Evolutionary conservation across 257 asterid species (phyloP).

Genomic region (Craterostigma plantagineum): DNA sequence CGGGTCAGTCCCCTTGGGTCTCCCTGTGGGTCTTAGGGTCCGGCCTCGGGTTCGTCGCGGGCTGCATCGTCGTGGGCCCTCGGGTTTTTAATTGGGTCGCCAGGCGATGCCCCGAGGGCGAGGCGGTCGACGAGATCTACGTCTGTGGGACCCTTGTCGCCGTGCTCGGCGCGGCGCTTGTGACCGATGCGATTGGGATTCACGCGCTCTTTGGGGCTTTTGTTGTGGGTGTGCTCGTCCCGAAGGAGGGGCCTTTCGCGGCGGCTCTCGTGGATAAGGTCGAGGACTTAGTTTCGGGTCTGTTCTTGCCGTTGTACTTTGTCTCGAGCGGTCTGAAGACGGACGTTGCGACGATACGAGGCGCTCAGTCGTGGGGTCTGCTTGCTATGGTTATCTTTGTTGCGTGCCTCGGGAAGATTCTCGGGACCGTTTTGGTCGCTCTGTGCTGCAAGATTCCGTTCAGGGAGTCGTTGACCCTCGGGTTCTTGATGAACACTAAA

Average conservation of each 20-base stretch:
- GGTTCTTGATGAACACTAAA: no score
- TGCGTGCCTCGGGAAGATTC: no score
- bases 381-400: no score
- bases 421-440: no score
- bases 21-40: neutral
- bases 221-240: neutral
- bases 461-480: no score
- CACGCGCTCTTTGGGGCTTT: slow-evolving; percentile 2
- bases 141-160: neutral
- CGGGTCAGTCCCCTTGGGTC: neutral
- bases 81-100: neutral
- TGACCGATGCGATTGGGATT: neutral
- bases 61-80: neutral
- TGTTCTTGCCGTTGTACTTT: no score
- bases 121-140: neutral
- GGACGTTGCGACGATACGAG: no score
- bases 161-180: neutral
- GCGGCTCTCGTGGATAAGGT: neutral
- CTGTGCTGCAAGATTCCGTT: no score
- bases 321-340: no score
- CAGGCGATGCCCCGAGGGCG: neutral
- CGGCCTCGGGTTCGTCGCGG: neutral
- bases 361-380: no score
- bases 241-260: slow-evolving; percentile 1
- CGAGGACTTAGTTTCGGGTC: no score